A percentile compares a stretch with the other conserved stretches of the same genome.
These are phyloP conservation scores for Crassisporium funariophilum DNA, from an alignment of 768 basidiomycete genomes.

Conservation along the genomic window DNA sequence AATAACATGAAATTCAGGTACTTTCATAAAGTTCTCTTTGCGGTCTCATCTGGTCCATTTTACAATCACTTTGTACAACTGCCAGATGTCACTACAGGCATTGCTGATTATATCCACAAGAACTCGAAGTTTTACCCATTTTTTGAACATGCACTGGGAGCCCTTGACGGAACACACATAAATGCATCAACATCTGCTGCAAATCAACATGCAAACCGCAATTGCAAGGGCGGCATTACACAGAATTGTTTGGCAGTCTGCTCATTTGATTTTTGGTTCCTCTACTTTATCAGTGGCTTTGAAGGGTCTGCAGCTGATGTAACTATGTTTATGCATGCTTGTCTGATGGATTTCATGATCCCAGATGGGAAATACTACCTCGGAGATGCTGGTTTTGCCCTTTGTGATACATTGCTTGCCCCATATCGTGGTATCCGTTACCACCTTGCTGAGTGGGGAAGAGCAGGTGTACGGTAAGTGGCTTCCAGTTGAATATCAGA, in stretches of 20 bases:
- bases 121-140: conserved; percentile 35
- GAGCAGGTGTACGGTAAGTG: conserved; percentile 19
- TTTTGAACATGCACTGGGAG: conserved; percentile 34
- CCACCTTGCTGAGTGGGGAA: conserved; percentile 40
- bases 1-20: conserved; percentile 20
- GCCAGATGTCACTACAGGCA: background rate
- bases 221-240: conserved; percentile 37
- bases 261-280: conserved; percentile 35
- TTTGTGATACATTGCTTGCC: conserved; percentile 36
- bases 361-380: conserved; percentile 32
- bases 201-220: conserved; percentile 20
- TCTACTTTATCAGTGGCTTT: conserved; percentile 41
- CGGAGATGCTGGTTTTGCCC: conserved; percentile 26
- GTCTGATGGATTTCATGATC: conserved; percentile 27
- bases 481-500: conserved; percentile 1
- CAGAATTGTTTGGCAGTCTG: conserved; percentile 41
- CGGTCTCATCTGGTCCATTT: conserved; percentile 26
- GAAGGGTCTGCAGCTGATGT: conserved; percentile 42
- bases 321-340: conserved; percentile 32
- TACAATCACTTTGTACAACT: conserved; percentile 25
- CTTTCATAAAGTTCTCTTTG: conserved; percentile 26
- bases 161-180: conserved; percentile 38
- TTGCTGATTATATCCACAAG: conserved; percentile 15
- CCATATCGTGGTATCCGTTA: conserved; percentile 40
- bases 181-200: conserved; percentile 10